Conservation (phyloP, 305 asterid species). For the Plantago rigida region DNA sequence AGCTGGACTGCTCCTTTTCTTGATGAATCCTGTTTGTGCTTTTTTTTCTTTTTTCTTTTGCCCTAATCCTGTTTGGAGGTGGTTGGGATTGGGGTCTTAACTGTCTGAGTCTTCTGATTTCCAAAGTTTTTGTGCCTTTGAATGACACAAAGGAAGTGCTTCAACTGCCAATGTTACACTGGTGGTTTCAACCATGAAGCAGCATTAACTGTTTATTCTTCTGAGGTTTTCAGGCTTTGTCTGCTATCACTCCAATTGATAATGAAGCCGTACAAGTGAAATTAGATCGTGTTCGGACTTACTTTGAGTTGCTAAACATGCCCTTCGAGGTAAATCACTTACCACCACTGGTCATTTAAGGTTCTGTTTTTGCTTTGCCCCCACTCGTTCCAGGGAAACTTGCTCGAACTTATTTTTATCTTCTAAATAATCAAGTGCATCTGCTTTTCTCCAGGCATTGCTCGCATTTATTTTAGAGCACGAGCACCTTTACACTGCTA, state of each 20-base stretch:
- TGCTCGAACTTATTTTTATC: not conserved
- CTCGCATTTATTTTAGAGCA: constrained; percentile 88
- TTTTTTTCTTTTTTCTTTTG: too few species aligned
- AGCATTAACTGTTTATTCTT: constrained; percentile 11
- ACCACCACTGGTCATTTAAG: constrained; percentile 2
- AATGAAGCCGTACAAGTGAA: constrained; percentile 73
- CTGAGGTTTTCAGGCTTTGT: constrained; percentile 57
- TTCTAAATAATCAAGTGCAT: constrained; percentile 13
- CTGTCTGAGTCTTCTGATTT: too few species aligned
- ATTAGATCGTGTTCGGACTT: constrained; percentile 81
- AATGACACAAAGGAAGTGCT: not conserved
- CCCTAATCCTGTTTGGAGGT: too few species aligned
- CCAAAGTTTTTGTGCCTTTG: too few species aligned
- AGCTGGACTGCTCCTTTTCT: too few species aligned
- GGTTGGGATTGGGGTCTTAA: too few species aligned
- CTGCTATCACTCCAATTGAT: constrained; percentile 80
- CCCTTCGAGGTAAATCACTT: constrained; percentile 78
- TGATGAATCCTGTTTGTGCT: too few species aligned
- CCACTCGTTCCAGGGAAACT: not conserved
- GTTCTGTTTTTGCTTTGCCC: constrained; percentile 9
- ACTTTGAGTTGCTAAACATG: constrained; percentile 85
- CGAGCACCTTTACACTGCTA: constrained; percentile 52
- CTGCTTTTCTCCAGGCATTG: constrained; percentile 56
- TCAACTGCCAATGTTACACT: constrained; percentile 9
- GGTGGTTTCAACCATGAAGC: constrained; percentile 3